Evolutionary conservation across 305 asterid species (phyloP).

Genomic region (Solanum hybrid): DNA sequence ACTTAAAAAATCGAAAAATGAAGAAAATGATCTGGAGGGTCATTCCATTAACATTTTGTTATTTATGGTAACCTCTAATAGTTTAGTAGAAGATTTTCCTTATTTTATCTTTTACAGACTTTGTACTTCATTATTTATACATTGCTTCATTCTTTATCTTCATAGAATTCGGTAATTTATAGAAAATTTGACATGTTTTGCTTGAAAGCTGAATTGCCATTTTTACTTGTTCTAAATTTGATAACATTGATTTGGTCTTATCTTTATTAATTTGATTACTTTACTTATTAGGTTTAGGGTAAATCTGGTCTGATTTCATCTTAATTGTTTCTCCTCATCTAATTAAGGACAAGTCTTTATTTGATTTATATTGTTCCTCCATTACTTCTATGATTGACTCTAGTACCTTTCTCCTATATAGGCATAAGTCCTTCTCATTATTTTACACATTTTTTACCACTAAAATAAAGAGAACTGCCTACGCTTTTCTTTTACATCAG

Average conservation of each 20-base stretch:
- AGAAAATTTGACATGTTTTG: neutral
- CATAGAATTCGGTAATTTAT: neutral
- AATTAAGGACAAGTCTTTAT: neutral
- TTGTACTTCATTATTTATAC: neutral
- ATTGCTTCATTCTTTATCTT: too few species aligned
- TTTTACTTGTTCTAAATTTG: neutral
- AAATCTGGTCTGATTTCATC: neutral
- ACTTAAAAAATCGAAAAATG: neutral
- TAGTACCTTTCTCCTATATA: neutral
- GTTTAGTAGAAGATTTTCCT: neutral
- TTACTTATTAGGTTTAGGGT: neutral
- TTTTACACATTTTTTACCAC: neutral
- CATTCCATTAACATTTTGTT: neutral
- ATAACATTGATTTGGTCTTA: neutral
- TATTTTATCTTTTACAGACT: neutral
- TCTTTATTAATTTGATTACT: too few species aligned
- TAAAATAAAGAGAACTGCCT: neutral
- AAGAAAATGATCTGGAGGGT: neutral
- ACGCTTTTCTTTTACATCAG: neutral
- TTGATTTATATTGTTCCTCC: neutral
- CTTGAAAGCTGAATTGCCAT: neutral
- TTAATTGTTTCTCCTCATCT: neutral
- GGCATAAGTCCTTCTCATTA: neutral
- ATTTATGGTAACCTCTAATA: neutral
- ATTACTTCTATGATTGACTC: neutral